Conservation (phyloP, 2,329 filamentous ascomycete genomes). For the Epichloe baconii region DNA sequence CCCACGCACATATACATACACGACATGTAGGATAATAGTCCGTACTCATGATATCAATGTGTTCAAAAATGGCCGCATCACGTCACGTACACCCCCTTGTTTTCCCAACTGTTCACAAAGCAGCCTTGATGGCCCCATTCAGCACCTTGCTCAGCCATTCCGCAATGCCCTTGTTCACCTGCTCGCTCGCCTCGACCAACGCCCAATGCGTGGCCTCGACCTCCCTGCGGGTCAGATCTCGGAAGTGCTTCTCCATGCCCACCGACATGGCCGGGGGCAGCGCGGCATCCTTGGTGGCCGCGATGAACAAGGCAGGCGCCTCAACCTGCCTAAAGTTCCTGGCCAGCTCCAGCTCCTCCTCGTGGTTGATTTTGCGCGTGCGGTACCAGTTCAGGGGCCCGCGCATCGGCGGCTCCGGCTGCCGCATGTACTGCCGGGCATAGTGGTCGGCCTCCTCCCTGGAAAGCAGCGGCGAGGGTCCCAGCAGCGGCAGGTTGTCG, state of each 20-base stretch:
- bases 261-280: slow-evolving; percentile 58
- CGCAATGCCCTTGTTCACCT: slow-evolving; percentile 56
- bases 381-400: slow-evolving; percentile 88
- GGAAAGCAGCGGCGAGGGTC: slow-evolving; percentile 44
- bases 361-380: slow-evolving; percentile 55
- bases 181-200: slow-evolving; percentile 56
- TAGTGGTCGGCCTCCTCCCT: slow-evolving; percentile 69
- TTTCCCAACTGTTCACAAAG: slow-evolving; percentile 9
- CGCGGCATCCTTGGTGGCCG: slow-evolving; percentile 56
- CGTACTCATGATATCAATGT: too few species aligned
- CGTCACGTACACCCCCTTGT: neutral
- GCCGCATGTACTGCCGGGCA: slow-evolving; percentile 52
- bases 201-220: slow-evolving; percentile 73
- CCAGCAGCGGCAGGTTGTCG: slow-evolving; percentile 46
- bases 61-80: too few species aligned
- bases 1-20: neutral
- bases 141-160: slow-evolving; percentile 46
- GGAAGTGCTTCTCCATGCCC: slow-evolving; percentile 57
- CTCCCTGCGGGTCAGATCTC: slow-evolving; percentile 49
- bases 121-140: slow-evolving; percentile 15
- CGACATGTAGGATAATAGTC: neutral
- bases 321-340: slow-evolving; percentile 42
- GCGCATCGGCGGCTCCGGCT: slow-evolving; percentile 45
- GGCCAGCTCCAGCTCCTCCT: slow-evolving; percentile 55
- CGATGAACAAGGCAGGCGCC: slow-evolving; percentile 61